A percentile compares a stretch with the other conserved stretches of the same genome.
phyloP scores from a whole-genome alignment of 2,329 filamentous ascomycete species.

The Neonectria faginata region DNA sequence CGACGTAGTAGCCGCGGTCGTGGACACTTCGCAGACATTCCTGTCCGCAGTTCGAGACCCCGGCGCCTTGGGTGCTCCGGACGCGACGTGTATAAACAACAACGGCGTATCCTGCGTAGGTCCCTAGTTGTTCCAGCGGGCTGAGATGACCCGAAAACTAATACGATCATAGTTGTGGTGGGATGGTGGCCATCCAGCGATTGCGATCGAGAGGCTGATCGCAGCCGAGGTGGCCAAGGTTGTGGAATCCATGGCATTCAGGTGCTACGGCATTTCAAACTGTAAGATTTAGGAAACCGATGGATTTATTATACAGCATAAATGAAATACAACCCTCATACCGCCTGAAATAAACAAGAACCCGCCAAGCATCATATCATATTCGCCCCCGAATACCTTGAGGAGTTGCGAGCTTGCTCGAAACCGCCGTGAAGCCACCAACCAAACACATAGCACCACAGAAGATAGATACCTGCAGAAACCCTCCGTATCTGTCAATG shows the following conservation, averaged over 20 bases:
- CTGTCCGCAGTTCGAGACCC: slow-evolving; percentile 12
- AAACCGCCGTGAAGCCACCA: slow-evolving; percentile 34
- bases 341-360: too few species aligned
- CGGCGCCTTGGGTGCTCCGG: slow-evolving; percentile 7
- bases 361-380: neutral
- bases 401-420: slow-evolving; percentile 23
- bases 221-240: slow-evolving; percentile 18
- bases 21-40: slow-evolving; percentile 18
- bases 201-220: slow-evolving; percentile 20
- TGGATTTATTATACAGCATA: neutral
- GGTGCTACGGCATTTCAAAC: neutral
- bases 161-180: slow-evolving; percentile 17
- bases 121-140: too few species aligned
- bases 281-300: neutral
- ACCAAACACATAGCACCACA: slow-evolving; percentile 38
- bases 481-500: slow-evolving; percentile 52
- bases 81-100: slow-evolving; percentile 3
- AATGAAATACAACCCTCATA: too few species aligned
- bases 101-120: slow-evolving; percentile 23
- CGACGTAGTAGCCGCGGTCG: slow-evolving; percentile 4
- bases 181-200: slow-evolving; percentile 16
- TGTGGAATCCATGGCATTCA: slow-evolving; percentile 1
- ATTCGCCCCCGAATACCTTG: slow-evolving; percentile 21
- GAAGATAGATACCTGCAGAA: slow-evolving; percentile 41
- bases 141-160: neutral